Evolutionary conservation across 1,139 yeast species (phyloP).

Genomic region (Candida sp.): DNA sequence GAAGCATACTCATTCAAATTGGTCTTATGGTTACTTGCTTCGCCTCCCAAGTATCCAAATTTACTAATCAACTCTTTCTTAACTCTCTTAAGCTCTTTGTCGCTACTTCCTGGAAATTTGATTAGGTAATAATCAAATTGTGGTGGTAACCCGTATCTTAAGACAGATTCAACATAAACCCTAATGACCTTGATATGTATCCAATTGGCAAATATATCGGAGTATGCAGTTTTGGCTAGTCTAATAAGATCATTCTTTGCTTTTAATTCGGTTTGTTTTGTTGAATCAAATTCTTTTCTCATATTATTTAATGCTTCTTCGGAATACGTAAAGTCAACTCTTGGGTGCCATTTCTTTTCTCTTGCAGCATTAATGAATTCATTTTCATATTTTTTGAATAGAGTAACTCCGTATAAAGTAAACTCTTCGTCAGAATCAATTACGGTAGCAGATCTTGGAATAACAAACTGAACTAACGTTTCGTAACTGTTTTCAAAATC

Average conservation of each 20-base stretch:
- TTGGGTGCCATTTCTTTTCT: constrained; percentile 87
- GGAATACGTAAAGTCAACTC: constrained; percentile 82
- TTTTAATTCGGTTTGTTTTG: constrained; percentile 72
- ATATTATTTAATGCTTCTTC: constrained; percentile 71
- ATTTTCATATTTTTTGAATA: constrained; percentile 75
- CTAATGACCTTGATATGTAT: constrained; percentile 73
- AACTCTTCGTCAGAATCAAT: constrained; percentile 75
- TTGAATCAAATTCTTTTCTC: constrained; percentile 75
- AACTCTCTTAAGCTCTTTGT: constrained; percentile 50
- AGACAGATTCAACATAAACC: constrained; percentile 60
- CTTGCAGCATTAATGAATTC: constrained; percentile 72
- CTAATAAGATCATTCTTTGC: constrained; percentile 78
- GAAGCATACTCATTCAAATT: constrained; percentile 85
- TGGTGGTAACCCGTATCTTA: constrained; percentile 96
- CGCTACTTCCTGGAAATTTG: constrained; percentile 36
- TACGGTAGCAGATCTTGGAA: constrained; percentile 80
- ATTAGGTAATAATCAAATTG: constrained; percentile 69
- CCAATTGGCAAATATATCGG: constrained; percentile 84
- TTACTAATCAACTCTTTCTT: constrained; percentile 66
- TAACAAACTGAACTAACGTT: constrained; percentile 74
- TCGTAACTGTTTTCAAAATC: constrained; percentile 74
- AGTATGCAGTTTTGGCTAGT: constrained; percentile 81
- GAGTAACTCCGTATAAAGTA: constrained; percentile 69
- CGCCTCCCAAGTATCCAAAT: constrained; percentile 90
- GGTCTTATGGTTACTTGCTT: constrained; percentile 39